Evolutionary conservation across 306 rosid species (phyloP), one percentile per base, ranked within the genome.

Genomic region (Acacia acuminata): DNA sequence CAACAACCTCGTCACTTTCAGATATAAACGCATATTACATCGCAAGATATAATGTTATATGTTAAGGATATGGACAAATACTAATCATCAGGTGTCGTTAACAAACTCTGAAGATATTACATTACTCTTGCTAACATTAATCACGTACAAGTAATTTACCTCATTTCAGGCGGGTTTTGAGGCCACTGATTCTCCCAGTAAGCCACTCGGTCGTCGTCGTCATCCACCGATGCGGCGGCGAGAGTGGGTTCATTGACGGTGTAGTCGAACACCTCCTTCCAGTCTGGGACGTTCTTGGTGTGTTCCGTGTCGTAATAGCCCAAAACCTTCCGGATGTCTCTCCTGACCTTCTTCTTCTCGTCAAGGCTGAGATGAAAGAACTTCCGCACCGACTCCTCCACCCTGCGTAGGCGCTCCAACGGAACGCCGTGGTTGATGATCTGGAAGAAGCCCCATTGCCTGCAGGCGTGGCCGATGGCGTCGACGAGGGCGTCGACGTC

Each of bases 181-280:
- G 97, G 98, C 97, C 98, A 94, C 22, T 88, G 94, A 47, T 93
- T 94, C 0, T 71, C 16, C 75, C 75, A 71, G 2, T 4, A 10
- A n/a, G 36, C 15, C 19, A 71, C 75, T 2, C 30, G 2, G 2
- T 71, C 0, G 17, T 71, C 75, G 4, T 43, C 2, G 0, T 76
- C 71, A 1, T 86, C 83, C 20, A 36, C 27, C 7, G 90, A 90
- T 2, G 78, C 79, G 1, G 92, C 80, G 8, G 83, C 58, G 1
- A 85, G 0, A 3, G 88, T 84, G 1, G 89, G 92, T 11, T 84
- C 90, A 17, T 53, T n/a, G 38, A 75, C 71, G 0, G 16, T 0
- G 22, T 77, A 87, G 82, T 89, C 94, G 36, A 84, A 87, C 14
- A 85, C 91, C 66, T 91, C 94, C 40, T 89, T 91, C 94, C 94